These are phyloP conservation scores for Vitis hybrid DNA, from an alignment of 177 flowering plant species.

Conservation along the genomic window DNA sequence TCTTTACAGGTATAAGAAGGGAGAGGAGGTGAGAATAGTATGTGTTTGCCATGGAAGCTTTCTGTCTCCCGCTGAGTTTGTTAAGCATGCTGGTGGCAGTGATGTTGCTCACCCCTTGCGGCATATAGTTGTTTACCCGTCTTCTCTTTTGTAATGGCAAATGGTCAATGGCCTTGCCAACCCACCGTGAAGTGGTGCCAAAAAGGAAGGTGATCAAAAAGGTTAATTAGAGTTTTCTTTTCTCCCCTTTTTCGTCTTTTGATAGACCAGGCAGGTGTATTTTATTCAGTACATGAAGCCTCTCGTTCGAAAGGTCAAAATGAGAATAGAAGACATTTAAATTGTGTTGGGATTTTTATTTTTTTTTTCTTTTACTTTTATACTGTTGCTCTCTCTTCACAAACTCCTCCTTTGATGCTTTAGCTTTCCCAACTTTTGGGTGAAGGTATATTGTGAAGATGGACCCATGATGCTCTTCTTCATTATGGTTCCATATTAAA, in stretches of 20 bases:
- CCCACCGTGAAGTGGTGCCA: neutral
- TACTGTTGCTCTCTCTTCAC: neutral
- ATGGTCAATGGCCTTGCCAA: neutral
- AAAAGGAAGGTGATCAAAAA: neutral
- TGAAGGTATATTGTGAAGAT: too few relatives aligned
- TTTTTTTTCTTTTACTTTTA: neutral
- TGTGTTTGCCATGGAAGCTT: constrained; percentile 90
- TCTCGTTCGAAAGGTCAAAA: neutral
- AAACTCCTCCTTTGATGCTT: too few relatives aligned
- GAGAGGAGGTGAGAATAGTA: constrained; percentile 81
- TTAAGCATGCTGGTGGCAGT: constrained; percentile 86
- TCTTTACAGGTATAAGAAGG: constrained; percentile 65
- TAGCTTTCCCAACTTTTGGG: too few relatives aligned
- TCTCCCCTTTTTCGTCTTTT: neutral
- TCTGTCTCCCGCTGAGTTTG: constrained; percentile 84
- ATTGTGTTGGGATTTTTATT: neutral
- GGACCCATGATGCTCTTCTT: too few relatives aligned
- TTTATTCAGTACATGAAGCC: neutral
- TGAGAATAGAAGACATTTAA: neutral
- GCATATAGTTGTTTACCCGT: constrained; percentile 77
- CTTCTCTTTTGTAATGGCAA: constrained; percentile 27
- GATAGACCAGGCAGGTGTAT: neutral
- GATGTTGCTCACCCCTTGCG: constrained; percentile 74
- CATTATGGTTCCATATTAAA: too few relatives aligned
- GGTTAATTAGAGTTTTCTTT: neutral